These are phyloP conservation scores for Emergomyces africanus DNA, from an alignment of 2,329 filamentous ascomycete genomes.

Conservation along the genomic window DNA sequence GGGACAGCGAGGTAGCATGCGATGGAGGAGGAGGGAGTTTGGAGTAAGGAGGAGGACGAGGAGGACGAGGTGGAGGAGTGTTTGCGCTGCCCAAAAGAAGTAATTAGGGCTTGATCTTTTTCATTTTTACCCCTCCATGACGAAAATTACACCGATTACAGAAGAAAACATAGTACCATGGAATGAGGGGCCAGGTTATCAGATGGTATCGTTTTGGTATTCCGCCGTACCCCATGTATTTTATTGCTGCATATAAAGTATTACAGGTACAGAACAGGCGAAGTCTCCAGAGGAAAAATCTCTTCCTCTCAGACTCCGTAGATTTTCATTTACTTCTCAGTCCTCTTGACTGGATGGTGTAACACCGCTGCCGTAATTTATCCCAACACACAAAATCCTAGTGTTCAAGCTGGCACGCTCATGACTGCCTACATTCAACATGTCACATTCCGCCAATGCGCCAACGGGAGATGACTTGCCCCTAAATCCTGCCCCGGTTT, in stretches of 20 bases:
- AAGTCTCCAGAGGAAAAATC: too few relatives aligned
- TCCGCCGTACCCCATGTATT: not conserved
- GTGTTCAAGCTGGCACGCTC: too few relatives aligned
- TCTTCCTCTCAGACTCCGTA: too few relatives aligned
- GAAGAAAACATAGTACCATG: too few relatives aligned
- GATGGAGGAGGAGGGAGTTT: not conserved
- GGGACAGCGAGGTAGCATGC: not conserved
- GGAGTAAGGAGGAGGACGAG: not conserved
- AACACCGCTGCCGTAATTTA: too few relatives aligned
- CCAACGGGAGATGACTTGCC: not conserved
- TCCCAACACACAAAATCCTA: too few relatives aligned
- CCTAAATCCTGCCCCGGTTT: not conserved
- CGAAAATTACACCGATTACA: not conserved
- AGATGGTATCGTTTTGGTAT: not conserved
- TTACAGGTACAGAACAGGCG: too few relatives aligned
- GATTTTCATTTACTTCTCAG: too few relatives aligned
- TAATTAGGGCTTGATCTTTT: not conserved
- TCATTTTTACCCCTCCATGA: not conserved
- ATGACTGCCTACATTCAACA: not conserved
- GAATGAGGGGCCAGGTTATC: not conserved
- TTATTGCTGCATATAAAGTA: too few relatives aligned
- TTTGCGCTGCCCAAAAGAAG: not conserved
- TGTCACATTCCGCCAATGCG: not conserved
- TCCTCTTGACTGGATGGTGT: too few relatives aligned
- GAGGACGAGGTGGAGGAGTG: not conserved